Evolutionary conservation across 176 grass and related monocot species (phyloP).

Genomic region (Zea mays): Zm-B73-REFERENCE-NAM-5.0 NC_050101.1:169420001-169420500

Average conservation of each 20-base stretch:
- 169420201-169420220: background rate
- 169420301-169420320: background rate
- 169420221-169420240: background rate
- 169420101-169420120: slow-evolving; percentile 86
- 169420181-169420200: slow-evolving; percentile 24
- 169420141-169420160: slow-evolving; percentile 77
- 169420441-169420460: background rate
- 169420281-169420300: background rate
- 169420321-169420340: background rate
- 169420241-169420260: background rate
- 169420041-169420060: slow-evolving; percentile 74
- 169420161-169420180: slow-evolving; percentile 76
- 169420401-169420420: background rate
- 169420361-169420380: background rate
- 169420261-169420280: background rate
- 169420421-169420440: background rate
- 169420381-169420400: background rate
- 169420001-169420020: slow-evolving; percentile 4
- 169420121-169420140: slow-evolving; percentile 87
- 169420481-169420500: slow-evolving; percentile 65
- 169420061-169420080: slow-evolving; percentile 71
- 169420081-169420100: slow-evolving; percentile 75
- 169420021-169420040: slow-evolving; percentile 72
- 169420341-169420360: background rate
- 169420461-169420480: background rate